Evolutionary conservation across 495 filamentous ascomycete species (phyloP), one percentile per base, ranked within the genome.

Genomic region (Aspergillus biplanus): DNA sequence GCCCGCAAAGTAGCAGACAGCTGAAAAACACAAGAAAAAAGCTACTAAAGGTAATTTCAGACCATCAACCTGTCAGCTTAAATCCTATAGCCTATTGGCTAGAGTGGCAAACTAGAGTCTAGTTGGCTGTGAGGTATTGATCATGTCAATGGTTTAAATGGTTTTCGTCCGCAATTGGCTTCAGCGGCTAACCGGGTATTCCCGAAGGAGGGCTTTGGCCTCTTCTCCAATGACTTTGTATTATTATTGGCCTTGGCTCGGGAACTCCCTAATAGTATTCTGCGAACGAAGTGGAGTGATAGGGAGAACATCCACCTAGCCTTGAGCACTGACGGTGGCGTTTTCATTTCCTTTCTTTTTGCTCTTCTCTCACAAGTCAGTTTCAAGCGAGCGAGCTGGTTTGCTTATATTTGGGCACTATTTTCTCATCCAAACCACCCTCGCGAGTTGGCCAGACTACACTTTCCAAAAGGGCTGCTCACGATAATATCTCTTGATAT

Each of bases 231-330:
- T 13, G 21, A 52, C 7, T 18, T 57, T 53, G 44, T 56, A 46
- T 63, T 63, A 33, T 33, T 52, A 57, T 52, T 63, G 53, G 53
- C 13, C 53, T 52, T 50, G 44, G 15, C 8, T 16, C 52, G 61
- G 53, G 61, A 63, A 57, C 53, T 13, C 46, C 54, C 46, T 52
- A 54, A 34, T 52, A 7, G 32, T 12, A 52, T 63, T 27, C 61
- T 63, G 61, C 61, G 53, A 63, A 63, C 61, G 53, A 37, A 56
- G 52, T 62, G 53, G 61, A 46, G 46, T 34, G 52, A 54, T 34
- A 54, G 52, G 50, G 27, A 54, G 52, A 6, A 44, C 18, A 27
- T 50, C 48, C 13, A 9, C 16, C 52, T 54, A 33, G 3, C n/a
- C 33, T 13, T 37, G 52, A 62, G 42, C 60, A 56, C n/a, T 62